phyloP scores from a whole-genome alignment of 352 stramenopile species.

The Phytophthora sojae region DNA sequence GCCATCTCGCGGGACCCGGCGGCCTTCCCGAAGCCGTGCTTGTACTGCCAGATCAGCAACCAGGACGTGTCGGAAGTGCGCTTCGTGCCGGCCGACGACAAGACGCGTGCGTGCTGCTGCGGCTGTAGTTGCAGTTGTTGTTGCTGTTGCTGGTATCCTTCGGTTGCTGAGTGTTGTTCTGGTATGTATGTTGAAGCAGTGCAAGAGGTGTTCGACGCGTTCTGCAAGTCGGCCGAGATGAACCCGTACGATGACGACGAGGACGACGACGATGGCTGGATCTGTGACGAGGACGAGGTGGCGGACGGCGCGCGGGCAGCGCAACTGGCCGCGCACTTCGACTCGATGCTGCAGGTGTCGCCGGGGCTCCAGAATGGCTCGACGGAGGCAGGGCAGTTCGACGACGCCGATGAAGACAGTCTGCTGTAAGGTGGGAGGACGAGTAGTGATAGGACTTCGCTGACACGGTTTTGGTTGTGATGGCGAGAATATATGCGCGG shows the following conservation, averaged over 20 bases:
- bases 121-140: neutral
- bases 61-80: slow-evolving; percentile 78
- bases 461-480: slow-evolving; percentile 2
- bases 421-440: slow-evolving; percentile 32
- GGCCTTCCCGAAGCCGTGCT: slow-evolving; percentile 71
- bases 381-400: slow-evolving; percentile 73
- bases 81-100: slow-evolving; percentile 73
- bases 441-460: slow-evolving; percentile 36
- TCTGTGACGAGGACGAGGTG: slow-evolving; percentile 86
- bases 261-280: slow-evolving; percentile 72
- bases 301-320: slow-evolving; percentile 64
- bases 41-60: slow-evolving; percentile 85
- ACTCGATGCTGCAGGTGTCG: slow-evolving; percentile 75
- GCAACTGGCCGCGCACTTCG: slow-evolving; percentile 68
- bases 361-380: slow-evolving; percentile 45
- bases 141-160: neutral
- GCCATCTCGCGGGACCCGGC: slow-evolving; percentile 75
- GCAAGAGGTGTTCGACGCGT: slow-evolving; percentile 74
- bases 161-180: slow-evolving; percentile 4
- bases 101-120: slow-evolving; percentile 55
- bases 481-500: slow-evolving; percentile 5
- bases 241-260: slow-evolving; percentile 76
- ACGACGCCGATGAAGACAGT: slow-evolving; percentile 81
- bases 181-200: slow-evolving; percentile 41
- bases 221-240: slow-evolving; percentile 84